Base-by-base conservation (phyloP, 371 early-diverging fungal species). In the Amoeboaphelidium occidentale region DNA sequence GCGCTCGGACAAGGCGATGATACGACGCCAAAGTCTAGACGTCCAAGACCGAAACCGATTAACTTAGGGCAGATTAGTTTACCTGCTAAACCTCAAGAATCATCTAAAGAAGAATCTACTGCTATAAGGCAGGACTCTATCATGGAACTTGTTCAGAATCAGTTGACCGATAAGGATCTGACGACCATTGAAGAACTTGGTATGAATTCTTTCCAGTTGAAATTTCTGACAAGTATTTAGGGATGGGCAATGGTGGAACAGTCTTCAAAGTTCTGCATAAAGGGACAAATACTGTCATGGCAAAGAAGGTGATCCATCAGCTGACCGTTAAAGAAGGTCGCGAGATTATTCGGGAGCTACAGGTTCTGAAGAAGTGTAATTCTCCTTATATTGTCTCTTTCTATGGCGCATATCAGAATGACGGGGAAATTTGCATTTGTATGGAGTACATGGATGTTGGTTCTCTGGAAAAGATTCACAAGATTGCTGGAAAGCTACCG, bases 171-270 rank as follows among this genome's bases (percentile, higher is more conserved):
- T n/a, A n/a, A n/a, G n/a, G n/a, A n/a, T n/a, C n/a, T n/a, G n/a
- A n/a, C n/a, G n/a, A n/a, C n/a, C n/a, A n/a, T n/a, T n/a, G n/a
- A n/a, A n/a, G n/a, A n/a, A n/a, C n/a, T n/a, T n/a, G n/a, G n/a
- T n/a, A n/a, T n/a, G n/a, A n/a, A n/a, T n/a, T n/a, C n/a, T n/a
- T n/a, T n/a, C n/a, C n/a, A n/a, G n/a, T n/a, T n/a, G n/a, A n/a
- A n/a, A n/a, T n/a, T n/a, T n/a, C n/a, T n/a, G n/a, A n/a, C n/a
- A n/a, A 70, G 54, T 85, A 85, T 56, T 69, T 97, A 42, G 97
- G 94, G 27, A 80, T 85, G 45, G 97, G 97, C 21, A 78, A 84
- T 43, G 91, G 87, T 28, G 97, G 94, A 21, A 84, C 89, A 3
- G 94, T 96, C 25, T 68, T 76, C 49, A 79, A 81, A 63, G 81